These are phyloP conservation scores for Leishmania guyanensis DNA, from an alignment of 208 protist genomes.

Conservation along the genomic window DNA sequence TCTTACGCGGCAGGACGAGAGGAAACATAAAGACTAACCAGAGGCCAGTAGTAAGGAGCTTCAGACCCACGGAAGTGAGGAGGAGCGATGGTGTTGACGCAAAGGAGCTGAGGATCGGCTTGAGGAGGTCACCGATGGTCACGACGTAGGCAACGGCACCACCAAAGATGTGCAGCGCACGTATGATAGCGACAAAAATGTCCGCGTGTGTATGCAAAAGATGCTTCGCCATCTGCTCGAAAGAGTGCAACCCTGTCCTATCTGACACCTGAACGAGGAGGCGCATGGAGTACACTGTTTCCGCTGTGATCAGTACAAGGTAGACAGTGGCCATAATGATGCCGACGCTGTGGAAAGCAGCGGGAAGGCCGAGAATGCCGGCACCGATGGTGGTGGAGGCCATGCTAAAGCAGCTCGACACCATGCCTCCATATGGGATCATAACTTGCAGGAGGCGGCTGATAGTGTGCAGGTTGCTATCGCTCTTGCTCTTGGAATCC, in stretches of 20 bases:
- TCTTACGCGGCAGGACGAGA: conserved; percentile 43
- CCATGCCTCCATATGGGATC: conserved; percentile 46
- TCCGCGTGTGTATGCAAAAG: conserved; percentile 31
- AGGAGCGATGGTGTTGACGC: conserved; percentile 23
- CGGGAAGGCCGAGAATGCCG: conserved; percentile 23
- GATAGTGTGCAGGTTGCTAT: conserved; percentile 3
- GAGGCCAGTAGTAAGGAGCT: conserved; percentile 27
- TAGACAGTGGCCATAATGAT: conserved; percentile 36
- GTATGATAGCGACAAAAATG: conserved; percentile 36
- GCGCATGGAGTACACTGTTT: conserved; percentile 51
- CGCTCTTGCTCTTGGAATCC: not conserved
- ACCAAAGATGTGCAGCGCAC: conserved; percentile 38
- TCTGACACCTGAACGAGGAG: conserved; percentile 40
- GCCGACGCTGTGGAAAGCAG: conserved; percentile 45
- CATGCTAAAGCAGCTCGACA: conserved; percentile 49
- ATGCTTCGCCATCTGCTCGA: conserved; percentile 37
- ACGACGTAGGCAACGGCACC: conserved; percentile 55
- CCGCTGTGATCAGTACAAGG: conserved; percentile 33
- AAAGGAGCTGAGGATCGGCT: conserved; percentile 26
- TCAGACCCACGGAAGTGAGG: conserved; percentile 8
- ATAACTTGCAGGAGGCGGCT: conserved; percentile 25
- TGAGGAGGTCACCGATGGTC: conserved; percentile 49
- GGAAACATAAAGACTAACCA: conserved; percentile 63
- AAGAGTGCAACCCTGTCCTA: conserved; percentile 31
- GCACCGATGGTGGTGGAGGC: conserved; percentile 47